A percentile compares a stretch with the other conserved stretches of the same genome.
Conservation (phyloP, 345 rosid genomes). For the Aquilaria malaccensis region DNA sequence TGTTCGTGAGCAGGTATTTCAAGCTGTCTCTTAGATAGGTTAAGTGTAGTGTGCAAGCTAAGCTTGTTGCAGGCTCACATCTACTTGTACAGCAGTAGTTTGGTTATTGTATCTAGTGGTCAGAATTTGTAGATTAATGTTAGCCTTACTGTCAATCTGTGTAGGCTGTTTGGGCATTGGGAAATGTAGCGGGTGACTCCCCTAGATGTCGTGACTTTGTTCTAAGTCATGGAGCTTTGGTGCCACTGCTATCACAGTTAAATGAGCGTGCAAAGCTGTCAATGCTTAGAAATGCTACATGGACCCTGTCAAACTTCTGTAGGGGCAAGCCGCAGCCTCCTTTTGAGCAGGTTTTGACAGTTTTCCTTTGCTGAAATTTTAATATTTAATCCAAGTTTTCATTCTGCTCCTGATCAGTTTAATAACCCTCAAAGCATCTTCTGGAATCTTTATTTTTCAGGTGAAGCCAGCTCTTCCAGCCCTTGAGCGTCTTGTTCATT, state of each 20-base stretch:
- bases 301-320: constrained; percentile 95
- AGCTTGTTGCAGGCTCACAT: no score
- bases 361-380: no score
- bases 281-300: constrained; percentile 95
- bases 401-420: no score
- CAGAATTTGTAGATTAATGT: not conserved
- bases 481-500: constrained; percentile 59
- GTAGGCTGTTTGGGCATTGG: constrained; percentile 95
- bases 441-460: constrained; percentile 24
- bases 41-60: no score
- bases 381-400: no score
- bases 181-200: constrained; percentile 94
- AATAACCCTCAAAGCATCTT: no score
- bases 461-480: constrained; percentile 60
- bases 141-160: not conserved
- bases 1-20: constrained; percentile 87
- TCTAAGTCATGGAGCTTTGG: constrained; percentile 61
- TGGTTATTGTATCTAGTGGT: not conserved
- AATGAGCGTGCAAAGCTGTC: constrained; percentile 87
- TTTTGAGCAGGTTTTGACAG: constrained; percentile 60
- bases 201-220: constrained; percentile 91
- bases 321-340: constrained; percentile 94
- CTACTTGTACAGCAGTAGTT: no score
- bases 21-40: not conserved
- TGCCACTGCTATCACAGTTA: constrained; percentile 61